Evolutionary conservation across 805 yeast species (phyloP).

Genomic region (Yamadazyma sp.): DNA sequence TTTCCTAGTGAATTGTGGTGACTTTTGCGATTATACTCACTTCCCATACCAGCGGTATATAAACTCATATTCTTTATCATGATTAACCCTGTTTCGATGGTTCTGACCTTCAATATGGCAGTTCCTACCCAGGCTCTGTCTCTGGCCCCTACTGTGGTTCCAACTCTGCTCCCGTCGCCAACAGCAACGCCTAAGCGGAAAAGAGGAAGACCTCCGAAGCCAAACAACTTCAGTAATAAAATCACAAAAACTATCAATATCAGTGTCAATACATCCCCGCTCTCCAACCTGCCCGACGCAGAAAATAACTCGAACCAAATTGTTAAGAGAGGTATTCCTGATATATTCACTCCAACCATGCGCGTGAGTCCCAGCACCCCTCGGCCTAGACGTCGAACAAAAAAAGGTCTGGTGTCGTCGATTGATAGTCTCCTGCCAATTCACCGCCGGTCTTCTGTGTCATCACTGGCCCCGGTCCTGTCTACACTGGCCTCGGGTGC

Average conservation of each 20-base stretch:
- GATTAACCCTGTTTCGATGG: too few relatives aligned
- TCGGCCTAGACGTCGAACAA: conserved; percentile 2
- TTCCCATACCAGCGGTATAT: too few relatives aligned
- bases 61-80: too few relatives aligned
- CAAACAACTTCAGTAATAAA: conserved; percentile 34
- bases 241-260: conserved; percentile 43
- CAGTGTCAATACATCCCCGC: conserved; percentile 39
- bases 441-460: not conserved
- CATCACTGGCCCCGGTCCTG: conserved; percentile 1
- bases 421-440: conserved; percentile 3
- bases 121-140: not conserved
- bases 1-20: too few relatives aligned
- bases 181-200: conserved; percentile 31
- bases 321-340: conserved; percentile 42
- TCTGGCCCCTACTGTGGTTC: conserved; percentile 1
- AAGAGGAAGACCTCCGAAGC: conserved; percentile 49
- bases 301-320: conserved; percentile 39
- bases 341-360: conserved; percentile 44
- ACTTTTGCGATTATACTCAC: too few relatives aligned
- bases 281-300: conserved; percentile 36
- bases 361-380: conserved; percentile 34
- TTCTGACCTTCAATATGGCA: too few relatives aligned
- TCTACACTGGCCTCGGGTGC: conserved; percentile 1
- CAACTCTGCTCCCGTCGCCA: not conserved
- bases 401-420: conserved; percentile 8